phyloP scores from a whole-genome alignment of 768 basidiomycete species.

The Vishniacozyma victoriae region DNA sequence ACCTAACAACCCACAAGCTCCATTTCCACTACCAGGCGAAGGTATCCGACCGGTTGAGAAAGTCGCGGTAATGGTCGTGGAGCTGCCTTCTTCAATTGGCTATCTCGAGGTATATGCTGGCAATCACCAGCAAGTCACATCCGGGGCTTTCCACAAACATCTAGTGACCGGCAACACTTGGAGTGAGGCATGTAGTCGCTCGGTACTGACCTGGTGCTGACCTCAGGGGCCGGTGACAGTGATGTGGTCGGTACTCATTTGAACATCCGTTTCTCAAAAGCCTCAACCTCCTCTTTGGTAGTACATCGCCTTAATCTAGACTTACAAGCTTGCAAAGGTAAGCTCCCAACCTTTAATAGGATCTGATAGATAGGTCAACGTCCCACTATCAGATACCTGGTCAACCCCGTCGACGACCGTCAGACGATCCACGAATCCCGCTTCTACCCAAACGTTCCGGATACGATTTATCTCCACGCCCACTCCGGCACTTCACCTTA shows the following conservation, averaged over 20 bases:
- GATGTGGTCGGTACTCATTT: no score
- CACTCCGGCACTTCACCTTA: constrained; percentile 35
- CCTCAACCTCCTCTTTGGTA: constrained; percentile 6
- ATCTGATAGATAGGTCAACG: constrained; percentile 3
- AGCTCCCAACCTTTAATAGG: not conserved
- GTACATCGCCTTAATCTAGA: constrained; percentile 5
- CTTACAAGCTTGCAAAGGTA: constrained; percentile 6
- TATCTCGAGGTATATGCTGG: not conserved
- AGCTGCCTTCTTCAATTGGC: not conserved
- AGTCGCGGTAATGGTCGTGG: constrained; percentile 2
- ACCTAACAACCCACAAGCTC: not conserved
- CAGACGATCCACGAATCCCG: constrained; percentile 56
- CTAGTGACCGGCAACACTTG: not conserved
- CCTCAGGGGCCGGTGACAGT: no score
- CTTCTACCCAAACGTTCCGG: constrained; percentile 51
- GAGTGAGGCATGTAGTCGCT: not conserved
- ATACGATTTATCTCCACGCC: constrained; percentile 28
- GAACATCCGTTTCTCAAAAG: not conserved
- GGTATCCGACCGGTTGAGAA: constrained; percentile 24
- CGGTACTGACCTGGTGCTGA: not conserved
- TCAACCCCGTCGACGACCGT: not conserved
- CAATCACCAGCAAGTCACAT: not conserved
- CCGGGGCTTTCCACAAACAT: not conserved
- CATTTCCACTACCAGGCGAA: constrained; percentile 35
- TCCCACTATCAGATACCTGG: constrained; percentile 13